phyloP scores from a whole-genome alignment of 306 rosid species.

The Trifolium repens region DNA sequence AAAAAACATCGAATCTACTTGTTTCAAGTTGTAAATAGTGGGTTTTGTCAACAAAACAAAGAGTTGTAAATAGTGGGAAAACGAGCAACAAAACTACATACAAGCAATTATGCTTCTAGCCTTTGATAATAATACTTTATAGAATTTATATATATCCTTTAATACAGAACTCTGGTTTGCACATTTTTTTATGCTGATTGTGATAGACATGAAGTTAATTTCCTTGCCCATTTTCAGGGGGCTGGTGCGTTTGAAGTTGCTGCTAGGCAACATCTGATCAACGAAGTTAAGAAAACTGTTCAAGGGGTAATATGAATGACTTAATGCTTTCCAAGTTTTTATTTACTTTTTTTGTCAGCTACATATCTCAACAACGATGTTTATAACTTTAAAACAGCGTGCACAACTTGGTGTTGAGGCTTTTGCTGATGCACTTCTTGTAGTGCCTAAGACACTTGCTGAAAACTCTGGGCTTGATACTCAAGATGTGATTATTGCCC shows the following conservation, averaged over 20 bases:
- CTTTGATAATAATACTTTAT: not conserved
- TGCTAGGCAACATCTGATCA: conserved; percentile 79
- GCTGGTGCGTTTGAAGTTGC: conserved; percentile 99
- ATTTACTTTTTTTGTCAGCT: conserved; percentile 8
- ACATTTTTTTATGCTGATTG: conserved; percentile 32
- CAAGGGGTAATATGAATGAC: conserved; percentile 71
- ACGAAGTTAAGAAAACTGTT: conserved; percentile 90
- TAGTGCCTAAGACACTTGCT: conserved; percentile 91
- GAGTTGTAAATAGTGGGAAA: no score
- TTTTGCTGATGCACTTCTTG: conserved; percentile 95
- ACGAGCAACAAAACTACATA: no score
- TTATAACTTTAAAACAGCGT: conserved; percentile 62
- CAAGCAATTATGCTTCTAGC: not conserved
- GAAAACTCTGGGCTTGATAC: conserved; percentile 96
- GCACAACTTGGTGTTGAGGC: conserved; percentile 96
- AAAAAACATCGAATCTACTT: no score
- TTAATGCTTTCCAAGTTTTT: not conserved
- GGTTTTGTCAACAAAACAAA: no score
- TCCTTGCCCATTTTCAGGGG: conserved; percentile 61
- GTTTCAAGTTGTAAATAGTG: no score
- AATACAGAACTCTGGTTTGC: conserved; percentile 11
- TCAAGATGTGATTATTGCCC: conserved; percentile 88
- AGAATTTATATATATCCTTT: conserved; percentile 27
- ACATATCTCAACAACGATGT: conserved; percentile 22
- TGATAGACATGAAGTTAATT: conserved; percentile 34